phyloP scores from a whole-genome alignment of 2,329 filamentous ascomycete species.

The Alternaria panax region DNA sequence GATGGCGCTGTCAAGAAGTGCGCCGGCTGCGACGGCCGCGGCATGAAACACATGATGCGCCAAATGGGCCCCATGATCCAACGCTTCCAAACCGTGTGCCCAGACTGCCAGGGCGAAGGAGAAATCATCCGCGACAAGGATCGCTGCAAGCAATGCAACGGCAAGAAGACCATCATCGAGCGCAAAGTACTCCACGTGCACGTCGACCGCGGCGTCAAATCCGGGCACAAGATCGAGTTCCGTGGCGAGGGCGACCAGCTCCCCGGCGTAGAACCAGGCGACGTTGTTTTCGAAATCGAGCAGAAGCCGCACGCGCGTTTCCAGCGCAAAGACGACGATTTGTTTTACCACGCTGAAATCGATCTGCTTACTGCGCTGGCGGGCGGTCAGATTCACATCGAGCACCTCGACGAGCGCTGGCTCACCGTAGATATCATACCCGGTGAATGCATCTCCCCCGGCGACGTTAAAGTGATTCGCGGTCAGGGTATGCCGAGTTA shows the following conservation, averaged over 20 bases:
- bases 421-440: constrained; percentile 90
- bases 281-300: constrained; percentile 98
- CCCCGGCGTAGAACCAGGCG: constrained; percentile 89
- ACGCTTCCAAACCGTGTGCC: constrained; percentile 98
- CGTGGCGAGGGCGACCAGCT: constrained; percentile 95
- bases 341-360: constrained; percentile 94
- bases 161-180: constrained; percentile 98
- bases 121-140: constrained; percentile 98
- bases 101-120: constrained; percentile 96
- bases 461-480: constrained; percentile 89
- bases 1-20: constrained; percentile 97
- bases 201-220: constrained; percentile 92
- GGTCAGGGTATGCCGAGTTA: constrained; percentile 98
- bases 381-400: constrained; percentile 88
- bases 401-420: constrained; percentile 98
- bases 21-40: constrained; percentile 85
- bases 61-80: constrained; percentile 99
- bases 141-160: constrained; percentile 93
- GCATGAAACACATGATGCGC: constrained; percentile 99
- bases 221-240: constrained; percentile 96
- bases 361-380: constrained; percentile 94
- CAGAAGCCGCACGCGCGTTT: constrained; percentile 98
- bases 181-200: constrained; percentile 98
- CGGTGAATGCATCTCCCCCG: constrained; percentile 92
- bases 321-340: constrained; percentile 93